Conservation (phyloP, 768 basidiomycete genomes). For the Boletus insuetus region DNA sequence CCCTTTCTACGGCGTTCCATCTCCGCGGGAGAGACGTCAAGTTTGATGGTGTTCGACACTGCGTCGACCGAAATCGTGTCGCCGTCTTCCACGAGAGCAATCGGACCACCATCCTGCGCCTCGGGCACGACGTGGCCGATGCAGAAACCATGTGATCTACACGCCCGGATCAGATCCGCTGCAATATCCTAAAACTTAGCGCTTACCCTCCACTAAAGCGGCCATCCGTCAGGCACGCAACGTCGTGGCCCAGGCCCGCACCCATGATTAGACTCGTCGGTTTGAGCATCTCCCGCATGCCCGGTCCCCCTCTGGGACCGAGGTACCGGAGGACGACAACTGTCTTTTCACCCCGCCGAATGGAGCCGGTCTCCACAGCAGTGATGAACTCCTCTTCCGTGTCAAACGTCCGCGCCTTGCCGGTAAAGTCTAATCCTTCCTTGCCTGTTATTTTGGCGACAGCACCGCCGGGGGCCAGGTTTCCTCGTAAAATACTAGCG, state of each 20-base stretch:
- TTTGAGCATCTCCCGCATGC: slow-evolving; percentile 99
- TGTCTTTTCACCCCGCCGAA: slow-evolving; percentile 95
- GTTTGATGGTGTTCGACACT: slow-evolving; percentile 76
- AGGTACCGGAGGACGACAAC: slow-evolving; percentile 94
- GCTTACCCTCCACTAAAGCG: slow-evolving; percentile 96
- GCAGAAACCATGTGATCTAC: slow-evolving; percentile 92
- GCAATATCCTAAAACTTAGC: slow-evolving; percentile 51
- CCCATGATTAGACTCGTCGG: slow-evolving; percentile 99
- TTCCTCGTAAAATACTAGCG: slow-evolving; percentile 81
- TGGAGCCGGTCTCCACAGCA: slow-evolving; percentile 84
- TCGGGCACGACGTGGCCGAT: slow-evolving; percentile 98
- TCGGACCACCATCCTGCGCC: slow-evolving; percentile 91
- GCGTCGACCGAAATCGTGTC: slow-evolving; percentile 89
- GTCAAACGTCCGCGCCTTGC: slow-evolving; percentile 92
- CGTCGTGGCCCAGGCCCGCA: slow-evolving; percentile 92
- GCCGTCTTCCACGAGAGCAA: slow-evolving; percentile 86
- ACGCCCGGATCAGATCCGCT: slow-evolving; percentile 12
- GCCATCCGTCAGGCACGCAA: slow-evolving; percentile 96
- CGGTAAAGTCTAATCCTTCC: slow-evolving; percentile 85
- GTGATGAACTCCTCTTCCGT: slow-evolving; percentile 82
- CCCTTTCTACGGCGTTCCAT: slow-evolving; percentile 63
- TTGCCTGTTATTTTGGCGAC: slow-evolving; percentile 97
- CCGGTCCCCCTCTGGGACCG: slow-evolving; percentile 95
- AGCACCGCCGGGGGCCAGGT: slow-evolving; percentile 92
- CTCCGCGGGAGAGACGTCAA: slow-evolving; percentile 76